phyloP scores from a whole-genome alignment of 805 yeast genomes.

The Cephaloascus albidus region DNA sequence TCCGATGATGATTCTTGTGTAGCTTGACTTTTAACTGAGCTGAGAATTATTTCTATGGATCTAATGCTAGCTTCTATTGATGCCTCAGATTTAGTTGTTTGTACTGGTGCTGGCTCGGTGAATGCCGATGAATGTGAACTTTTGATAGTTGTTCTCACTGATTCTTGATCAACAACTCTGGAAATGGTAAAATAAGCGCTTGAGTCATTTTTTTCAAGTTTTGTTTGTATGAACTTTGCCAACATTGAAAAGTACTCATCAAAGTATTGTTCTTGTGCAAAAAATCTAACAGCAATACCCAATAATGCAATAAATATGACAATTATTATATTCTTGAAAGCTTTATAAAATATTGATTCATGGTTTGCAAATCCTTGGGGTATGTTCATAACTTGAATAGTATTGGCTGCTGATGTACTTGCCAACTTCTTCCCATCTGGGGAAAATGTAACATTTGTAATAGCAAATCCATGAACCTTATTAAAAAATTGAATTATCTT shows the following conservation, averaged over 20 bases:
- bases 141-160: neutral
- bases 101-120: neutral
- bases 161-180: constrained; percentile 6
- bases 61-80: too few relatives aligned
- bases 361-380: constrained; percentile 41
- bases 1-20: too few relatives aligned
- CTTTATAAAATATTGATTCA: constrained; percentile 23
- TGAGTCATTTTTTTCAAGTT: constrained; percentile 3
- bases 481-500: constrained; percentile 38
- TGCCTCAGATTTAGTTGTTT: too few relatives aligned
- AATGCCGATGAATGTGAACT: neutral
- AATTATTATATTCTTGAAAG: constrained; percentile 24
- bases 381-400: constrained; percentile 52
- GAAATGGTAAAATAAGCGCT: constrained; percentile 2
- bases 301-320: constrained; percentile 19
- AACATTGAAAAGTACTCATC: constrained; percentile 10
- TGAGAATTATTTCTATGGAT: too few relatives aligned
- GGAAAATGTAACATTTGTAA: constrained; percentile 64
- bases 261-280: constrained; percentile 24
- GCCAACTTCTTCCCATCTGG: constrained; percentile 61
- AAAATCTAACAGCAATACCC: constrained; percentile 23
- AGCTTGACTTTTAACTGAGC: too few relatives aligned
- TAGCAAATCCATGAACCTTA: constrained; percentile 69
- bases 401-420: constrained; percentile 69
- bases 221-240: constrained; percentile 6